These are phyloP conservation scores for Zoysia pacifica DNA, from an alignment of 176 grass and related monocot genomes.

Conservation along the genomic window DNA sequence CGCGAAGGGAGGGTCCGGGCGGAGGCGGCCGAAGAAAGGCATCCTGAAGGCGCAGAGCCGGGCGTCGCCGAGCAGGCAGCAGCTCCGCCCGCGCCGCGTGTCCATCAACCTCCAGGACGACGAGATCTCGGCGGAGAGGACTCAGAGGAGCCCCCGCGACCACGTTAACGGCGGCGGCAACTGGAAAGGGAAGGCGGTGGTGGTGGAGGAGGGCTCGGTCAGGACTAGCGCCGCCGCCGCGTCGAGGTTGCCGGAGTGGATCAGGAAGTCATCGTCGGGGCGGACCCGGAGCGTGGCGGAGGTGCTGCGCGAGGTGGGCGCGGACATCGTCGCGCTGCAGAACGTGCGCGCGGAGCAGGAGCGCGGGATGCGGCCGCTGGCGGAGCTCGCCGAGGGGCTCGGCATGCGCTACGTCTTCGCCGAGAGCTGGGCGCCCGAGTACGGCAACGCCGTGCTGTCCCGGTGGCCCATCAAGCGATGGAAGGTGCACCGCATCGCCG, in stretches of 20 bases:
- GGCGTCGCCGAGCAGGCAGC: slow-evolving; percentile 29
- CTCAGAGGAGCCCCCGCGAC: not conserved
- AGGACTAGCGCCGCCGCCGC: not conserved
- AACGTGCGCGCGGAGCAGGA: slow-evolving; percentile 94
- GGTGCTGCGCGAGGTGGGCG: slow-evolving; percentile 78
- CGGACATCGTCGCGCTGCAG: slow-evolving; percentile 85
- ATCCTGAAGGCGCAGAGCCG: slow-evolving; percentile 59
- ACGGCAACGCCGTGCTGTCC: slow-evolving; percentile 91
- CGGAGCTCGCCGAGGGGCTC: slow-evolving; percentile 74
- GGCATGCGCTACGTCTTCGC: slow-evolving; percentile 97
- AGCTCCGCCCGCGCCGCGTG: slow-evolving; percentile 44
- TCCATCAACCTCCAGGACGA: slow-evolving; percentile 72
- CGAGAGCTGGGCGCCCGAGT: slow-evolving; percentile 98
- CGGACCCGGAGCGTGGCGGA: slow-evolving; percentile 69
- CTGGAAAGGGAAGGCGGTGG: slow-evolving; percentile 49
- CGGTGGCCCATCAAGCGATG: slow-evolving; percentile 87
- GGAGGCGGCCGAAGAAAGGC: slow-evolving; percentile 38
- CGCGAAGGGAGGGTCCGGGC: not conserved
- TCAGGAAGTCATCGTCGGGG: not conserved
- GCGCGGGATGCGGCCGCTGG: slow-evolving; percentile 85
- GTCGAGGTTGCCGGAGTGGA: not conserved
- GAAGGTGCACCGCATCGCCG: slow-evolving; percentile 77
- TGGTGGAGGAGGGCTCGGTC: not conserved
- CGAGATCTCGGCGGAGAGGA: slow-evolving; percentile 46
- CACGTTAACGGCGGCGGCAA: not conserved